These are phyloP conservation scores for Ceratocystis cacaofunesta DNA, from an alignment of 2,329 filamentous ascomycete genomes.

Conservation along the genomic window DNA sequence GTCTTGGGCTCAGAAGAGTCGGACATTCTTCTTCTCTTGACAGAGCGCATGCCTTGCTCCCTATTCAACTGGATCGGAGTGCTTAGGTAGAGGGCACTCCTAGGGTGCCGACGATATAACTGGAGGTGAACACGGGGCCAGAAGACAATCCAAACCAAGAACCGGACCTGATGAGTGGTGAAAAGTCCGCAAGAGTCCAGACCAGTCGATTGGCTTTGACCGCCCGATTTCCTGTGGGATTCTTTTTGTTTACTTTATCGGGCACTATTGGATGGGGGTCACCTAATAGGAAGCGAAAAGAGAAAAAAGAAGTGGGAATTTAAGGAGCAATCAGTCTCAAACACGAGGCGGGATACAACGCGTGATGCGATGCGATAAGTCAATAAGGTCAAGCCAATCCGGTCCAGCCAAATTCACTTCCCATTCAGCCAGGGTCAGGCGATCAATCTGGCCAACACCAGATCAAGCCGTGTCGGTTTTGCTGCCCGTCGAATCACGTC, in stretches of 20 bases:
- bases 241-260: neutral
- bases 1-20: constrained; percentile 11
- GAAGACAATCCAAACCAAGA: neutral
- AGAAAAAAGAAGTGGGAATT: constrained; percentile 1
- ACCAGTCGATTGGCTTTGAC: neutral
- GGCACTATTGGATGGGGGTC: neutral
- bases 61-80: too few species aligned
- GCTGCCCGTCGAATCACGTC: neutral
- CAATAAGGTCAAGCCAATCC: neutral
- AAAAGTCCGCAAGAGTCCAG: neutral
- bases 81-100: too few species aligned
- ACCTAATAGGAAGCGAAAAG: constrained; percentile 21
- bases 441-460: neutral
- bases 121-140: neutral
- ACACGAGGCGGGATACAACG: neutral
- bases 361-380: neutral
- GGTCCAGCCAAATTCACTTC: too few species aligned
- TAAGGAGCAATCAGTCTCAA: neutral
- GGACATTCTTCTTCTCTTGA: constrained; percentile 14
- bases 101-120: too few species aligned
- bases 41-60: constrained; percentile 9
- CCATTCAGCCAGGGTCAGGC: neutral
- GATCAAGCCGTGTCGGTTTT: neutral
- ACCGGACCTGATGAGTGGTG: too few species aligned
- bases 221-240: constrained; percentile 3